phyloP scores from a whole-genome alignment of 2,329 filamentous ascomycete genomes.

The Aaosphaeria arxii region DNA sequence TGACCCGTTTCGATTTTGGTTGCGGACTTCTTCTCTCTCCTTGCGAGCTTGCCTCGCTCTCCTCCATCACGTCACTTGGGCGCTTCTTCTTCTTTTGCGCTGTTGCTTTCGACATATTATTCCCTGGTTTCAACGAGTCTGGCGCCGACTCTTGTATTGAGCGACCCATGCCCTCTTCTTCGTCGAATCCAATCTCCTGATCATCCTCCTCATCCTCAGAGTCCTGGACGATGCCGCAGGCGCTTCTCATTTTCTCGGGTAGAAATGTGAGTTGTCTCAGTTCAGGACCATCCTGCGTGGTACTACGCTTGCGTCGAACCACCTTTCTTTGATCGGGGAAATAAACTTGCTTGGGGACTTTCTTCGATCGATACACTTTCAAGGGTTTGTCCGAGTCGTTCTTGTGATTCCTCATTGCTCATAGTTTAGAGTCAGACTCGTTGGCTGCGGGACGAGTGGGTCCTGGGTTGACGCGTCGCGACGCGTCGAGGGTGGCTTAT shows the following conservation, averaged over 20 bases:
- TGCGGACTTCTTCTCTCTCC: neutral
- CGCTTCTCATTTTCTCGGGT: conserved; percentile 23
- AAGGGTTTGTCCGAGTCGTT: conserved; percentile 2
- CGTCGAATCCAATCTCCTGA: conserved; percentile 5
- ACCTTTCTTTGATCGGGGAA: conserved; percentile 28
- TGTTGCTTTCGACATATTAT: neutral
- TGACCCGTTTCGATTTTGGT: conserved; percentile 17
- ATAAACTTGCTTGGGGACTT: conserved; percentile 22
- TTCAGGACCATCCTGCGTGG: conserved; percentile 11
- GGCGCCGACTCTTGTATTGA: neutral
- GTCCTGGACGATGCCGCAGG: conserved; percentile 2
- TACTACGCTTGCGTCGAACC: conserved; percentile 17
- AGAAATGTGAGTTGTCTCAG: conserved; percentile 26
- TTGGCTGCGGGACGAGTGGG: neutral
- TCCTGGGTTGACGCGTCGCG: conserved; percentile 1
- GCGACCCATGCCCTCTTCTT: conserved; percentile 6
- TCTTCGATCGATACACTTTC: conserved; percentile 32
- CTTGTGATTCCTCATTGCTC: conserved; percentile 21
- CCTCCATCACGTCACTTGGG: conserved; percentile 1
- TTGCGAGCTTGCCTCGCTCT: conserved; percentile 1
- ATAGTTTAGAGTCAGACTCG: conserved; percentile 26
- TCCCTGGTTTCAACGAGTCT: too few relatives aligned
- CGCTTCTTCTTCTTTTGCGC: conserved; percentile 4
- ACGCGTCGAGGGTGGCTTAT: conserved; percentile 1
- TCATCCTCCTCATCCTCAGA: conserved; percentile 12